Percentiles rank a stretch among this genome's conserved stretches.
phyloP scores from a whole-genome alignment of 1,284 basidiomycete genomes.

The Apiotrichum sp. region DNA sequence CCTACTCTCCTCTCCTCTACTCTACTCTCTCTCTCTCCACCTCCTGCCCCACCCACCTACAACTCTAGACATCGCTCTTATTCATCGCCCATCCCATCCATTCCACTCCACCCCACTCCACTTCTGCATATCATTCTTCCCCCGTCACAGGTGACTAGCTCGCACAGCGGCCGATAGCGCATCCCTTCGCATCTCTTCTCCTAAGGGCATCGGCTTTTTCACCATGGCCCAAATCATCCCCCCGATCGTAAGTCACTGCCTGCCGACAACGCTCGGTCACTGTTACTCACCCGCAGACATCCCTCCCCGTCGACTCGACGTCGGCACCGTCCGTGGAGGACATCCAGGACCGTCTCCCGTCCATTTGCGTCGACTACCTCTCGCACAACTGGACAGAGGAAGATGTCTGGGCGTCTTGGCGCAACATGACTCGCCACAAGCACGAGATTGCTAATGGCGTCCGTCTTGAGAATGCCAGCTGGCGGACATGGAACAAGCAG shows the following conservation, averaged over 20 bases:
- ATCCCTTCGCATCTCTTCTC: not conserved
- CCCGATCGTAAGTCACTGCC: constrained; percentile 27
- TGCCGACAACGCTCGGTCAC: not conserved
- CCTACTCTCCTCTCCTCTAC: no score
- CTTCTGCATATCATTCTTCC: no score
- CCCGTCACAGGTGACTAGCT: no score
- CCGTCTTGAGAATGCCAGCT: constrained; percentile 92
- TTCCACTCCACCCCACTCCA: no score
- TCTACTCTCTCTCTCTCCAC: no score
- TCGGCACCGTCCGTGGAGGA: constrained; percentile 51
- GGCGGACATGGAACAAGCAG: constrained; percentile 99
- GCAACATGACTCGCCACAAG: constrained; percentile 97
- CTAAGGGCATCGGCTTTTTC: not conserved
- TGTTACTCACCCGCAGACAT: constrained; percentile 29
- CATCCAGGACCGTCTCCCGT: constrained; percentile 53
- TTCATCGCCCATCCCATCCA: no score
- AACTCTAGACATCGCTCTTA: no score
- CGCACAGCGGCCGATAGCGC: no score
- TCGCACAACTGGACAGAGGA: constrained; percentile 97
- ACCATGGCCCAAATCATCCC: constrained; percentile 45
- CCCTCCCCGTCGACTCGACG: constrained; percentile 43
- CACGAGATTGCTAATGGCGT: constrained; percentile 95
- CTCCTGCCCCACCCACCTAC: no score
- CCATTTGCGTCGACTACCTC: constrained; percentile 60
- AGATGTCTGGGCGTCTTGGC: constrained; percentile 97